Percentiles rank a stretch among this genome's conserved stretches.
Conservation (phyloP, 169 alveolate species). For the Plasmodium ovale region DNA sequence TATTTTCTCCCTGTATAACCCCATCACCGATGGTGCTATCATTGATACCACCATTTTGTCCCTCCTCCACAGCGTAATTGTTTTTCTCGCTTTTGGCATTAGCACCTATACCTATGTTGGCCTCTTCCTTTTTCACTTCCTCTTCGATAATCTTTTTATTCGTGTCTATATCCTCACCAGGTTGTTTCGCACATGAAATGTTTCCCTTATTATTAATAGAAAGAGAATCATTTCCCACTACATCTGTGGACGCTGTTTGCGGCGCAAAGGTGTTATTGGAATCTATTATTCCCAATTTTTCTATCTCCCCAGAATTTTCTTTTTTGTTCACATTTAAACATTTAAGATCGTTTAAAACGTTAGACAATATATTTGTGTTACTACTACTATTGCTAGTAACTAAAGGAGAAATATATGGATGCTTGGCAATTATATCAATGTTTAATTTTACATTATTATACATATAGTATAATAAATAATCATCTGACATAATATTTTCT, state of each 20-base stretch:
- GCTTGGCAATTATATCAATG: conserved; percentile 58
- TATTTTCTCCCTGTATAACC: background rate
- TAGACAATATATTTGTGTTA: conserved; percentile 12
- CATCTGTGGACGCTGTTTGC: too few species aligned
- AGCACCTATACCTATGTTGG: too few species aligned
- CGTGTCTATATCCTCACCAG: background rate
- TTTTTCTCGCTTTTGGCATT: background rate
- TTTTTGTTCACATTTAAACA: conserved; percentile 37
- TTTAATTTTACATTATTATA: conserved; percentile 61
- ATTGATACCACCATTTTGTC: background rate
- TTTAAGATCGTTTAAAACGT: conserved; percentile 45
- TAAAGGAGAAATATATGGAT: conserved; percentile 57
- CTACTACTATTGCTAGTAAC: conserved; percentile 20
- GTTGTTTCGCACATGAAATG: background rate
- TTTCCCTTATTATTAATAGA: too few species aligned
- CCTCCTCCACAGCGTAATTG: background rate
- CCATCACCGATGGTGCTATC: background rate
- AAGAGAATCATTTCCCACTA: background rate
- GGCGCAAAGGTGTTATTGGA: background rate
- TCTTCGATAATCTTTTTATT: background rate
- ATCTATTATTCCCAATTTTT: background rate
- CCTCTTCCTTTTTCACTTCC: background rate
- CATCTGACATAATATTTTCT: conserved; percentile 76
- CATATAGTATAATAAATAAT: conserved; percentile 65
- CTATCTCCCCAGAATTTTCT: conserved; percentile 5